phyloP scores from a whole-genome alignment of 2,329 filamentous ascomycete species.

The Fusarium nelsonii region DNA sequence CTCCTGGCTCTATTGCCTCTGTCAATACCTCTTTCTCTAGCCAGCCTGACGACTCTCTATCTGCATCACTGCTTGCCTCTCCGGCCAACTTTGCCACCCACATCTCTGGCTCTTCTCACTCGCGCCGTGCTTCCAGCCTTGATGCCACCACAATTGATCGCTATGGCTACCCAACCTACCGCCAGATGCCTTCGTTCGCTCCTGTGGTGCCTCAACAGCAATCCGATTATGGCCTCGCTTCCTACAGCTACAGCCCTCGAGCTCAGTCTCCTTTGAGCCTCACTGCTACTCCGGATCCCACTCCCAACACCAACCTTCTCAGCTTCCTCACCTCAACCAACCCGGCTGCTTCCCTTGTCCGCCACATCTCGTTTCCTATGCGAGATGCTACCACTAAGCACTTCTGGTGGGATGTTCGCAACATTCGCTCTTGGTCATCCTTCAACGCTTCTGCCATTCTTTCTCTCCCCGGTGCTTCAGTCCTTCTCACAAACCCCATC shows the following conservation, averaged over 20 bases:
- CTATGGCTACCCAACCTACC: constrained; percentile 88
- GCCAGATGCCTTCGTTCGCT: constrained; percentile 70
- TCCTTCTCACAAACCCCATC: constrained; percentile 78
- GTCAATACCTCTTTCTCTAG: constrained; percentile 57
- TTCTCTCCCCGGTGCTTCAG: constrained; percentile 77
- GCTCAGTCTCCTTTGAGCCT: constrained; percentile 60
- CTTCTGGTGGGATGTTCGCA: constrained; percentile 97
- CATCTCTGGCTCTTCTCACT: constrained; percentile 40
- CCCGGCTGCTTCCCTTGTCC: constrained; percentile 84
- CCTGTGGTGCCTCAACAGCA: constrained; percentile 41
- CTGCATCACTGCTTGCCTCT: constrained; percentile 72
- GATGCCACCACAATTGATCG: constrained; percentile 75
- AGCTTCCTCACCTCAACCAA: constrained; percentile 83
- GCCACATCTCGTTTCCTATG: constrained; percentile 77
- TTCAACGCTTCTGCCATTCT: constrained; percentile 82
- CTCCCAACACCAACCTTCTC: constrained; percentile 76
- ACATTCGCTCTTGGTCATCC: constrained; percentile 83
- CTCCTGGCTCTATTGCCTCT: constrained; percentile 46
- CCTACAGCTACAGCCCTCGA: constrained; percentile 58
- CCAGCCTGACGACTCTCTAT: constrained; percentile 46
- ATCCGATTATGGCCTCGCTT: constrained; percentile 59
- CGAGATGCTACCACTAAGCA: constrained; percentile 78
- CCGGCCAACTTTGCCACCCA: constrained; percentile 69
- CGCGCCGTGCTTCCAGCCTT: constrained; percentile 74
- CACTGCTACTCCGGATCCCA: constrained; percentile 58